phyloP scores from a whole-genome alignment of 23 red algal genomes.

The Gracilaria domingensis region DNA sequence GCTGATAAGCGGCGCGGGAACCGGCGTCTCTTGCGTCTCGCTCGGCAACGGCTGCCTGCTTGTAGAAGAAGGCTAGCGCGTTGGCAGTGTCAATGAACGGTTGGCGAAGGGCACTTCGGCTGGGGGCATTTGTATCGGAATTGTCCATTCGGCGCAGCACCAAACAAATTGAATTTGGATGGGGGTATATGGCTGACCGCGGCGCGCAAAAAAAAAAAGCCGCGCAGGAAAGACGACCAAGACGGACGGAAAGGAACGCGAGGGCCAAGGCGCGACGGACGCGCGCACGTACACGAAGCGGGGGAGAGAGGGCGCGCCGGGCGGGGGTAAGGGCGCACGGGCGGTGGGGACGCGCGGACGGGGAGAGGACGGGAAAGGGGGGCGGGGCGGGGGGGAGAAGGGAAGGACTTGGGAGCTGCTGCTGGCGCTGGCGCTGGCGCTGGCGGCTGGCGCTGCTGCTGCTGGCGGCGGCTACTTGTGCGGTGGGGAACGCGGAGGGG shows the following conservation, averaged over 20 bases:
- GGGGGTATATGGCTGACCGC: background rate
- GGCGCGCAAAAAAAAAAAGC: too few relatives aligned
- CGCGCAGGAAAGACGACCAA: background rate
- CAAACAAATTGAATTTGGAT: background rate
- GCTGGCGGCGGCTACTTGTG: background rate
- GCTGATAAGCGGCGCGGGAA: constrained; percentile 54
- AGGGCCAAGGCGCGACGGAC: too few relatives aligned
- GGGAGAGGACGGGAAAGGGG: too few relatives aligned
- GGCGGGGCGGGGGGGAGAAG: too few relatives aligned
- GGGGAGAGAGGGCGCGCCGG: background rate
- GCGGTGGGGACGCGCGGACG: background rate
- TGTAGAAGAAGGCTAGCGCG: constrained; percentile 64
- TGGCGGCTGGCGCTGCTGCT: background rate
- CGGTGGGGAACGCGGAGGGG: background rate
- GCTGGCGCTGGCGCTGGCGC: too few relatives aligned
- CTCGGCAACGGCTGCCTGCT: constrained; percentile 41
- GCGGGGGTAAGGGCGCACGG: background rate
- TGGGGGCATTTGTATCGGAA: constrained; percentile 5
- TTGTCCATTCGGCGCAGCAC: constrained; percentile 12
- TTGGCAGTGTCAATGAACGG: constrained; percentile 73
- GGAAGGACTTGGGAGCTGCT: too few relatives aligned
- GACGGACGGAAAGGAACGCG: too few relatives aligned
- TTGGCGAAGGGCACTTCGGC: constrained; percentile 45
- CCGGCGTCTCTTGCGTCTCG: constrained; percentile 64
- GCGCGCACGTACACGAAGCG: background rate